Percentiles rank a stretch among this genome's conserved stretches.
Conservation (phyloP, 257 asterid genomes). For the Jaltomata sinuosa region DNA sequence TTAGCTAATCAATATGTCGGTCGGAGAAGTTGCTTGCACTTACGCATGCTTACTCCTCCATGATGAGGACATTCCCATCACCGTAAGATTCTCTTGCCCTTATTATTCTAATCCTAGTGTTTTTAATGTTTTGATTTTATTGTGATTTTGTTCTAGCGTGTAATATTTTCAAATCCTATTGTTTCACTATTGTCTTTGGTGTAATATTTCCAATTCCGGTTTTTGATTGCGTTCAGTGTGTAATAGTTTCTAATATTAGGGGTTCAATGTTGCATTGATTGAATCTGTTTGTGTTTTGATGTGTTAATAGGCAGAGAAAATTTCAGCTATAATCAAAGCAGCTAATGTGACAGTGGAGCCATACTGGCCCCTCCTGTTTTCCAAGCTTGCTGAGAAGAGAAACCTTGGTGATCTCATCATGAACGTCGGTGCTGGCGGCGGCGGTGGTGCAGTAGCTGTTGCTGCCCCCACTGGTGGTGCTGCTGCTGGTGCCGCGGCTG, state of each 20-base stretch:
- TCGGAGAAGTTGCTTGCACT: neutral
- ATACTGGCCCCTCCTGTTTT: slow-evolving; percentile 64
- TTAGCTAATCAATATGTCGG: neutral
- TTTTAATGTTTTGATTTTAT: neutral
- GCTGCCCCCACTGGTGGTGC: slow-evolving; percentile 32
- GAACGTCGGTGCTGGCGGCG: slow-evolving; percentile 65
- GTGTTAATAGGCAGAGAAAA: slow-evolving; percentile 51
- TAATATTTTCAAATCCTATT: neutral
- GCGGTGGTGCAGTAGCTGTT: slow-evolving; percentile 37
- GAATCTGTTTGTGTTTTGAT: neutral
- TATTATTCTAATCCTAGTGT: neutral
- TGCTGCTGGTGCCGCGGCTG: slow-evolving; percentile 45
- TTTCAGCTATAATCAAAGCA: slow-evolving; percentile 37
- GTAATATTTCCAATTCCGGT: neutral
- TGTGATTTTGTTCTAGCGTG: neutral
- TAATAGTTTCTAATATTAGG: neutral
- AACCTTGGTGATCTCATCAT: slow-evolving; percentile 48
- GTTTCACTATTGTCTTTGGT: neutral
- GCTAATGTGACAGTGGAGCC: slow-evolving; percentile 65
- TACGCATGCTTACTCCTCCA: neutral
- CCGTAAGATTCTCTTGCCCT: neutral
- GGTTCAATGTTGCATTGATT: neutral
- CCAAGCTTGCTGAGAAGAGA: slow-evolving; percentile 63
- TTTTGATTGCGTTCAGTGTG: neutral
- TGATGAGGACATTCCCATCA: slow-evolving; percentile 1